Evolutionary conservation across 75 land plant species (phyloP).

Genomic region (Pinus taeda): DNA sequence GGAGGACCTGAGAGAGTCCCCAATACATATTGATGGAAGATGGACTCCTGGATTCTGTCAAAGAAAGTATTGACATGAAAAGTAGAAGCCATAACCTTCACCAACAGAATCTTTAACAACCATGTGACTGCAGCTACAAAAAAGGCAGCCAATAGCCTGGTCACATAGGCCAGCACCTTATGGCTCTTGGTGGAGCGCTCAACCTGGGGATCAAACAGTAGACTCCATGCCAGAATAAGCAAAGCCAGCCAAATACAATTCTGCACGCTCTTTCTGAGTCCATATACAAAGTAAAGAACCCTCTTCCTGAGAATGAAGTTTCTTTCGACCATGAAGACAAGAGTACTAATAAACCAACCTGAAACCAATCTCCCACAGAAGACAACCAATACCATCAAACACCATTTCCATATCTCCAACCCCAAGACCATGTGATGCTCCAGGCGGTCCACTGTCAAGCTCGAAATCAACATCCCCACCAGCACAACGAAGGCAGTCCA

Average conservation of each 20-base stretch:
- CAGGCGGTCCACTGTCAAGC: slow-evolving; percentile 24
- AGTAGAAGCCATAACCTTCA: slow-evolving; percentile 72
- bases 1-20: slow-evolving; percentile 83
- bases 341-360: slow-evolving; percentile 45
- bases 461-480: slow-evolving; percentile 39
- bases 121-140: slow-evolving; percentile 60
- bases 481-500: slow-evolving; percentile 45
- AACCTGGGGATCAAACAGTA: slow-evolving; percentile 45
- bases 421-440: slow-evolving; percentile 35
- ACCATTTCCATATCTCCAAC: slow-evolving; percentile 86
- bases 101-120: slow-evolving; percentile 58
- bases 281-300: slow-evolving; percentile 75
- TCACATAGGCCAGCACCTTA: slow-evolving; percentile 44
- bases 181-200: slow-evolving; percentile 16
- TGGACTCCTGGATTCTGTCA: slow-evolving; percentile 80
- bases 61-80: slow-evolving; percentile 83
- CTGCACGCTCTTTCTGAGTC: slow-evolving; percentile 63
- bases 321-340: slow-evolving; percentile 58
- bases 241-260: slow-evolving; percentile 79
- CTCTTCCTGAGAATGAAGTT: slow-evolving; percentile 70
- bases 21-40: slow-evolving; percentile 76
- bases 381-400: slow-evolving; percentile 51
- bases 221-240: slow-evolving; percentile 61
- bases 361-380: slow-evolving; percentile 80
- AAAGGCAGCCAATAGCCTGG: slow-evolving; percentile 43